Evolutionary conservation across 208 protist genomes (phyloP).

Genomic region (Leishmania braziliensis): DNA sequence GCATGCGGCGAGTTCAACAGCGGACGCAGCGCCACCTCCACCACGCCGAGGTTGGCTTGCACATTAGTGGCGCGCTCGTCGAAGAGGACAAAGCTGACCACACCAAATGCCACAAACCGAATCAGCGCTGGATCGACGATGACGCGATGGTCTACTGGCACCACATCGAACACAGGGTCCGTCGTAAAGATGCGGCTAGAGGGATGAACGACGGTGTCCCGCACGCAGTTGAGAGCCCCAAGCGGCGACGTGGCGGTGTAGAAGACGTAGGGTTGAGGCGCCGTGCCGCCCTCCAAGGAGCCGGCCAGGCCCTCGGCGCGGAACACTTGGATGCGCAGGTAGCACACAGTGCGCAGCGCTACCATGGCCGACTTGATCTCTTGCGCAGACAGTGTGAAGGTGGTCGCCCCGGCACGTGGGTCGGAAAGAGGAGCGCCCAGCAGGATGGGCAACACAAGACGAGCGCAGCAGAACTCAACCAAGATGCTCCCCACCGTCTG

Average conservation of each 20-base stretch:
- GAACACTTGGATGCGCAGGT: constrained; percentile 81
- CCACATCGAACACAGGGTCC: constrained; percentile 67
- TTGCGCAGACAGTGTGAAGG: constrained; percentile 34
- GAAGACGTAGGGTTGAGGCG: constrained; percentile 85
- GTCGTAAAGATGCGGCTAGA: constrained; percentile 44
- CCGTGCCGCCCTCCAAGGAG: constrained; percentile 2
- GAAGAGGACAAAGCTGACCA: constrained; percentile 83
- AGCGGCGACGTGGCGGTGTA: constrained; percentile 64
- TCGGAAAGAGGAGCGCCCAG: constrained; percentile 34
- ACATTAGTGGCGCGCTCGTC: constrained; percentile 70
- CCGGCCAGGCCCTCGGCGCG: constrained; percentile 39
- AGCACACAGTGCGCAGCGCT: constrained; percentile 64
- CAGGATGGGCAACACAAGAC: constrained; percentile 75
- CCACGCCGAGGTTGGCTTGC: constrained; percentile 66
- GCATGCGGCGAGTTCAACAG: constrained; percentile 68
- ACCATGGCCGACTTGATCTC: constrained; percentile 59
- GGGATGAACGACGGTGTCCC: constrained; percentile 75
- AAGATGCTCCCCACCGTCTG: constrained; percentile 40
- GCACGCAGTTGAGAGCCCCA: constrained; percentile 47
- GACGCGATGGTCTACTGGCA: constrained; percentile 76
- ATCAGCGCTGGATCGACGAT: constrained; percentile 69
- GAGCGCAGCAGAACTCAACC: constrained; percentile 58
- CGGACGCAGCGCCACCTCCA: constrained; percentile 68
- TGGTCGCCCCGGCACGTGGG: not conserved
- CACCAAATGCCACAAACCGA: constrained; percentile 60